Base-by-base conservation (phyloP, 148 eudicot genomes). In the Drosera capensis region DNA sequence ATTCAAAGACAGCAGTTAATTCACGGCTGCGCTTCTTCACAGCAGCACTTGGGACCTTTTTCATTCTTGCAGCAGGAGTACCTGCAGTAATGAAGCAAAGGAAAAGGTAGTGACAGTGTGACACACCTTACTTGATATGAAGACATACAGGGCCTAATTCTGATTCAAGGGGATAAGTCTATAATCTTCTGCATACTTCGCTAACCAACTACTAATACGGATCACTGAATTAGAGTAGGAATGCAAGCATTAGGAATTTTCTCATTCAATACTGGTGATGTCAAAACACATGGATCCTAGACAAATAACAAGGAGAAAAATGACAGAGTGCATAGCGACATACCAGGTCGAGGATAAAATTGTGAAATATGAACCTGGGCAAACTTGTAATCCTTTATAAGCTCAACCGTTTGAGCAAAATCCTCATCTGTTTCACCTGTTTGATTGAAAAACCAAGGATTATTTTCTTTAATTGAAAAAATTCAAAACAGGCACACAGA, bases 21-120 rank as follows among this genome's bases (percentile, higher is more conserved):
- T 84, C 95, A 31, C 95, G 97, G 62, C 97, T 90, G 17, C 97
- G 72, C 64, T 70, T 78, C 79, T 90, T 90, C 56, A 90, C 97
- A 15, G 70, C 59, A 42, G 72, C 70, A 65, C 93, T 90, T 11
- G 93, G 74, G 23, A 90, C 87, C 63, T 90, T 90, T 56, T 90
- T 90, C 97, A 84, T 90, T n/a, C 97, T 78, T 40, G 95, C 95
- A 62, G 97, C 97, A 40, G 95, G 95, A 31, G 97, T 90, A 23
- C 97, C 97, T 90, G 64, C 19, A 55, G 40, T 21, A 11, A 47
- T 14, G 37, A 46, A 45, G 46, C 24, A 8, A 42, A 50, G 16
- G 21, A 26, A n/a, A 11, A 9, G 38, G 14, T 13, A n/a, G n/a
- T n/a, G n/a, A n/a, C n/a, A n/a, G n/a, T n/a, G 38, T 2, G 38